phyloP scores from a whole-genome alignment of 2,329 filamentous ascomycete genomes.

The Neonectria faginata region DNA sequence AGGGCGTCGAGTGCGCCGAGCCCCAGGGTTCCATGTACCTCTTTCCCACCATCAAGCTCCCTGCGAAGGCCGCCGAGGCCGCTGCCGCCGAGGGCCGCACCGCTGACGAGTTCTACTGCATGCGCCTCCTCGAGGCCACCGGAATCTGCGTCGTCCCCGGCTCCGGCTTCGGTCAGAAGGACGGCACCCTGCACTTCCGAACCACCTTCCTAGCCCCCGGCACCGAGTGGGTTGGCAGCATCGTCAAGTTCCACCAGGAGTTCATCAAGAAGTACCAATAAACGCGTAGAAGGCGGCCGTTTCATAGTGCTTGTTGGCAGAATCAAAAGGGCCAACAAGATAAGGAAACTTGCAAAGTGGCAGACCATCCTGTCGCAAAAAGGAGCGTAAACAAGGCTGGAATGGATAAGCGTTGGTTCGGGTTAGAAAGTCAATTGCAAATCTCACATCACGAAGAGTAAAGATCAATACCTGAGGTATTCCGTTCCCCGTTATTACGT shows the following conservation, averaged over 20 bases:
- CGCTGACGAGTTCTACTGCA: constrained; percentile 94
- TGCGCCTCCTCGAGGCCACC: constrained; percentile 90
- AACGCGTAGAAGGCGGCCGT: constrained; percentile 8
- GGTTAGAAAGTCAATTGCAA: constrained; percentile 20
- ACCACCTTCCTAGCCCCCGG: constrained; percentile 97
- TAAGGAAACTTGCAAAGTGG: neutral
- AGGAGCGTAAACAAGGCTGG: constrained; percentile 17
- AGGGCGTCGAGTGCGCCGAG: constrained; percentile 89
- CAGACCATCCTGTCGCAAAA: constrained; percentile 11
- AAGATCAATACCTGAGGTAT: neutral
- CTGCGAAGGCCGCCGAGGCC: constrained; percentile 79
- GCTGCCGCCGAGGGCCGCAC: constrained; percentile 79
- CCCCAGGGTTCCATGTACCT: constrained; percentile 99
- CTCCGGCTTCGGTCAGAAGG: constrained; percentile 92
- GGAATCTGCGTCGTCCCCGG: constrained; percentile 95
- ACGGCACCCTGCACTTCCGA: constrained; percentile 90
- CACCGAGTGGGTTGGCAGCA: constrained; percentile 90
- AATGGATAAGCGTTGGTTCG: constrained; percentile 20
- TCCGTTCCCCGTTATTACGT: neutral
- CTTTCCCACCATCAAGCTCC: constrained; percentile 91
- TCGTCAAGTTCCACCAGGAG: constrained; percentile 89
- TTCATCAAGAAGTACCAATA: constrained; percentile 86
- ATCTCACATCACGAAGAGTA: constrained; percentile 19
- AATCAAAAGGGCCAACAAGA: constrained; percentile 1
- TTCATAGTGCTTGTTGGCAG: neutral